Base-by-base conservation (phyloP, 768 basidiomycete genomes). In the Boletus eberwhitei region DNA sequence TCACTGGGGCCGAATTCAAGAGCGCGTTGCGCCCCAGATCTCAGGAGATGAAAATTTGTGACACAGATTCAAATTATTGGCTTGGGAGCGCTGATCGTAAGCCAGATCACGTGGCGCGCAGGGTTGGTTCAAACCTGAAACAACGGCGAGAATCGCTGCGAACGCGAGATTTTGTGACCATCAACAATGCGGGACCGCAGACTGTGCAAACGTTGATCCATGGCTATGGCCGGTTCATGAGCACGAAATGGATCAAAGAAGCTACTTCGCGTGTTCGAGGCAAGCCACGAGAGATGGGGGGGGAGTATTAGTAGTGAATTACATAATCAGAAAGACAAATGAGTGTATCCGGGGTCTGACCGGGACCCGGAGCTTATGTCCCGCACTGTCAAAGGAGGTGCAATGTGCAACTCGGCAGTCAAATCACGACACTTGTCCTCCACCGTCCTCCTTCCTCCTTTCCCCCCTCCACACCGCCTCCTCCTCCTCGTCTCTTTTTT, bases 361-460 rank as follows among this genome's bases (percentile, higher is more conserved):
- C 31, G 22, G 42, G 65, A 67, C 65, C 64, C 57, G 60, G 42
- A 42, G 31, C 32, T 38, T n/a, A 12, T 53, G 12, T 48, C 53
- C 55, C 54, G 54, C 50, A 50, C 51, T 45, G 59, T 47, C 57
- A 42, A 53, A 48, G 32, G 52, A 52, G 48, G 57, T 55, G 58
- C 64, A 63, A 58, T 58, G 59, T 67, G 56, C 54, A 49, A 53
- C 51, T 57, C 52, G 52, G 44, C 42, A 40, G 52, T 50, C 48
- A 56, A 48, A 60, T 61, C 54, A 36, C 36, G 48, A 37, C 34
- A 46, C 2, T 29, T 29, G 29, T 29, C 8, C 8, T 29, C 8
- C 29, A 2, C 31, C 22, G 9, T 24, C 26, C 29, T 22, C 41
- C 14, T 35, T 6, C 9, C 36, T 32, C 31, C 22, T 17, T 50